Evolutionary conservation across 306 rosid species (phyloP).

Genomic region (Trichosanthes cucumerina): DNA sequence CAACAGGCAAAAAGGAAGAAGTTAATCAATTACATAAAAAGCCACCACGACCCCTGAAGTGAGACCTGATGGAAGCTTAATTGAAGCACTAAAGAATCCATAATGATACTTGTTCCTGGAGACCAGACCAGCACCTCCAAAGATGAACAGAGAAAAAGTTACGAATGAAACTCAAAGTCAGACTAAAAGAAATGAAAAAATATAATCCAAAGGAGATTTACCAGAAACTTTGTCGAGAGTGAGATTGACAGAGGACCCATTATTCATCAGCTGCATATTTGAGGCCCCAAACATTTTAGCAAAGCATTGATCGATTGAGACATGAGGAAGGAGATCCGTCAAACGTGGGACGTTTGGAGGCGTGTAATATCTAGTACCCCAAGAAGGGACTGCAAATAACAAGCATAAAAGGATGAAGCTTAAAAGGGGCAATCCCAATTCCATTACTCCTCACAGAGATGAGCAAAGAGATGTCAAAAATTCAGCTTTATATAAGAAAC

Average conservation of each 20-base stretch:
- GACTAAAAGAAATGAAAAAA: neutral
- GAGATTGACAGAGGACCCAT: slow-evolving; percentile 74
- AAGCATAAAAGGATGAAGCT: slow-evolving; percentile 30
- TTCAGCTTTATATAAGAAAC: slow-evolving; percentile 23
- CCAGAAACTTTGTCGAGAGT: slow-evolving; percentile 76
- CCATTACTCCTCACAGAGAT: slow-evolving; percentile 9
- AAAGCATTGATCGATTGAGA: slow-evolving; percentile 36
- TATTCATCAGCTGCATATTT: slow-evolving; percentile 39
- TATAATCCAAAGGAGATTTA: neutral
- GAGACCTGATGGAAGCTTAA: slow-evolving; percentile 78
- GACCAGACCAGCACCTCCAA: slow-evolving; percentile 68
- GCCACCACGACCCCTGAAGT: slow-evolving; percentile 93
- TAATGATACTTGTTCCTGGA: slow-evolving; percentile 44
- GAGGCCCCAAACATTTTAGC: slow-evolving; percentile 51
- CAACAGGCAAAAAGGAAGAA: neutral
- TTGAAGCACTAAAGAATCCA: slow-evolving; percentile 95
- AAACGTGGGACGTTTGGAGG: slow-evolving; percentile 53
- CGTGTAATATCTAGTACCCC: slow-evolving; percentile 28
- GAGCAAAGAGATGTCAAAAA: slow-evolving; percentile 7
- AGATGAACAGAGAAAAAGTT: neutral
- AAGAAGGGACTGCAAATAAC: slow-evolving; percentile 32
- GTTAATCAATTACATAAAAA: slow-evolving; percentile 74
- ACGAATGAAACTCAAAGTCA: neutral
- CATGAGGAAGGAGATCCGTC: slow-evolving; percentile 58
- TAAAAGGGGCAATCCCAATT: slow-evolving; percentile 13